A percentile compares a stretch with the other conserved stretches of the same genome.
Evolutionary conservation across 78 protist genomes (phyloP).

Genomic region (Salpingoeca rosetta): DNA sequence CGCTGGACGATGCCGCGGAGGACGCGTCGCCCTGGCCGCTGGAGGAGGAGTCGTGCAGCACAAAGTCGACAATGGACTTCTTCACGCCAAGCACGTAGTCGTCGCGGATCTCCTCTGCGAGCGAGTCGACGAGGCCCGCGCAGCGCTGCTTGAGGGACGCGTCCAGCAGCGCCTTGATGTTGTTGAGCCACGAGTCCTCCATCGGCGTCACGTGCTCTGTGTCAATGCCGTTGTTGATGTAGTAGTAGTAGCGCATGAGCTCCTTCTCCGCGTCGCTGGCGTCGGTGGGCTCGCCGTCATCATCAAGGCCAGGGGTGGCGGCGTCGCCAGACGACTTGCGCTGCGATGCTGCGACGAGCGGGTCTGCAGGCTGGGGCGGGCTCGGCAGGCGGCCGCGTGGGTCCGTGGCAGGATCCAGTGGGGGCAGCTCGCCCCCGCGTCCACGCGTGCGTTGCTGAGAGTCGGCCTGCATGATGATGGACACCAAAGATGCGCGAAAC

Average conservation of each 20-base stretch:
- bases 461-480: neutral
- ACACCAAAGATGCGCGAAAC: neutral
- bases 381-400: neutral
- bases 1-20: too few species aligned
- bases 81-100: neutral
- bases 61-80: slow-evolving; percentile 15
- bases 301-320: too few species aligned
- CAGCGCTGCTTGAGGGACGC: neutral
- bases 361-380: too few species aligned
- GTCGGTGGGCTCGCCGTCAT: neutral
- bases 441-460: too few species aligned
- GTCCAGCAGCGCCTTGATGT: neutral
- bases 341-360: too few species aligned
- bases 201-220: neutral
- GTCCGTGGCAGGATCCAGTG: neutral
- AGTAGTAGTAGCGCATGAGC: neutral
- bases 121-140: neutral
- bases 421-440: neutral
- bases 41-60: neutral
- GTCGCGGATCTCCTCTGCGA: neutral
- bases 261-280: neutral
- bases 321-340: too few species aligned
- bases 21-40: neutral
- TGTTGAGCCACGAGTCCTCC: neutral
- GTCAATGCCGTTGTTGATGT: slow-evolving; percentile 10